Percentiles rank a stretch among this genome's conserved stretches.
Evolutionary conservation across 805 yeast species (phyloP).

Genomic region (Ogataea degrootiae): DNA sequence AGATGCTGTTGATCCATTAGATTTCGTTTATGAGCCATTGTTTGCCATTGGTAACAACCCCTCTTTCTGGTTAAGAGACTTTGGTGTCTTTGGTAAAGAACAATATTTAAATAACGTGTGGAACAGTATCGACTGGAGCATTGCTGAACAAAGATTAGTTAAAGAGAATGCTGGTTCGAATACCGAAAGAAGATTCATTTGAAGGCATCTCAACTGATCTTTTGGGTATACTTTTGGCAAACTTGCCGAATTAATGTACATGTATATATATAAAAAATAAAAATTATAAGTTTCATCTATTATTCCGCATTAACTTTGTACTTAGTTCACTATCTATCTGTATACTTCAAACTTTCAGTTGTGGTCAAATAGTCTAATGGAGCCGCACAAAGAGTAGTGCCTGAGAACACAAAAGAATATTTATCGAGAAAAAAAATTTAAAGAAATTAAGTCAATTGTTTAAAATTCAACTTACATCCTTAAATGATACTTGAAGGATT

Average conservation of each 20-base stretch:
- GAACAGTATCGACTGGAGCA: slow-evolving; percentile 81
- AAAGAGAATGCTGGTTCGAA: slow-evolving; percentile 3
- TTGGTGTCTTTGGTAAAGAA: slow-evolving; percentile 73
- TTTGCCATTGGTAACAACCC: slow-evolving; percentile 71
- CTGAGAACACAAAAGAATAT: too few species aligned
- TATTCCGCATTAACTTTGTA: too few species aligned
- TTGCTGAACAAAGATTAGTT: slow-evolving; percentile 46
- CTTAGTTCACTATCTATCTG: too few species aligned
- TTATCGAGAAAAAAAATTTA: too few species aligned
- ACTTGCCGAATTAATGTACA: too few species aligned
- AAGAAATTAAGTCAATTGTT: neutral
- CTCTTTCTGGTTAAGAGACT: slow-evolving; percentile 64
- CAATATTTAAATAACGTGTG: slow-evolving; percentile 71
- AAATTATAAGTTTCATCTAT: too few species aligned
- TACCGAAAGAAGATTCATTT: neutral
- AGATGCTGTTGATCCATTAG: slow-evolving; percentile 37
- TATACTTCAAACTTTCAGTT: too few species aligned
- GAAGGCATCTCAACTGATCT: neutral
- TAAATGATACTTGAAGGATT: neutral
- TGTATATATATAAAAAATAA: neutral
- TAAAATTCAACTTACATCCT: neutral
- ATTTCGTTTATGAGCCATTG: slow-evolving; percentile 46
- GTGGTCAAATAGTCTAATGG: too few species aligned
- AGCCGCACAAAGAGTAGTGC: too few species aligned
- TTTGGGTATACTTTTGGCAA: neutral